Evolutionary conservation across 2,329 filamentous ascomycete species (phyloP).

Genomic region (Onygena corvina): DNA sequence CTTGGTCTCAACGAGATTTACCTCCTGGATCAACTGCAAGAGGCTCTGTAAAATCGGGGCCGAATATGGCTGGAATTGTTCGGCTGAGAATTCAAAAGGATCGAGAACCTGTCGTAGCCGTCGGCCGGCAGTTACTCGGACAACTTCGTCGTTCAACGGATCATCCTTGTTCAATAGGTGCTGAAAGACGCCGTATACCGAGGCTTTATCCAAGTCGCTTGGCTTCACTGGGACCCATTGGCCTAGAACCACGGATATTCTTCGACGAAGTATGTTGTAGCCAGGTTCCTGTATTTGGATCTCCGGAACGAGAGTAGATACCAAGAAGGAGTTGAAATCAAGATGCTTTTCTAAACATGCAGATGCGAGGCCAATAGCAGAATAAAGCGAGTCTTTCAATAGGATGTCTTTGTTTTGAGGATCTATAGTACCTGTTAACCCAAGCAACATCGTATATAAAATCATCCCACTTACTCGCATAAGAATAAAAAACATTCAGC

Average conservation of each 20-base stretch:
- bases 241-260: slow-evolving; percentile 77
- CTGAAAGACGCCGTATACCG: slow-evolving; percentile 80
- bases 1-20: slow-evolving; percentile 76
- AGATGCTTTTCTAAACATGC: slow-evolving; percentile 60
- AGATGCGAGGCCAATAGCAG: slow-evolving; percentile 76
- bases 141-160: slow-evolving; percentile 74
- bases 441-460: slow-evolving; percentile 14
- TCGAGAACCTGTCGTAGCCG: slow-evolving; percentile 71
- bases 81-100: slow-evolving; percentile 67
- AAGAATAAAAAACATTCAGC: slow-evolving; percentile 67
- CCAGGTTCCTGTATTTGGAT: slow-evolving; percentile 55
- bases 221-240: slow-evolving; percentile 80
- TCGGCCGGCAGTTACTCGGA: slow-evolving; percentile 78
- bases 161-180: slow-evolving; percentile 71
- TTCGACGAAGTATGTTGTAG: slow-evolving; percentile 72
- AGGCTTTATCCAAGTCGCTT: slow-evolving; percentile 51
- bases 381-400: slow-evolving; percentile 89
- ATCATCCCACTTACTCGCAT: slow-evolving; percentile 47
- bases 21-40: slow-evolving; percentile 65
- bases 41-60: slow-evolving; percentile 59
- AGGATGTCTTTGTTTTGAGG: slow-evolving; percentile 57
- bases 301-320: slow-evolving; percentile 63
- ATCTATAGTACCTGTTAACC: slow-evolving; percentile 24
- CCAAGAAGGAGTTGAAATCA: slow-evolving; percentile 72
- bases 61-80: slow-evolving; percentile 65